Evolutionary conservation across 805 yeast genomes (phyloP).

Genomic region (Schwanniomyces vanrijiae): DNA sequence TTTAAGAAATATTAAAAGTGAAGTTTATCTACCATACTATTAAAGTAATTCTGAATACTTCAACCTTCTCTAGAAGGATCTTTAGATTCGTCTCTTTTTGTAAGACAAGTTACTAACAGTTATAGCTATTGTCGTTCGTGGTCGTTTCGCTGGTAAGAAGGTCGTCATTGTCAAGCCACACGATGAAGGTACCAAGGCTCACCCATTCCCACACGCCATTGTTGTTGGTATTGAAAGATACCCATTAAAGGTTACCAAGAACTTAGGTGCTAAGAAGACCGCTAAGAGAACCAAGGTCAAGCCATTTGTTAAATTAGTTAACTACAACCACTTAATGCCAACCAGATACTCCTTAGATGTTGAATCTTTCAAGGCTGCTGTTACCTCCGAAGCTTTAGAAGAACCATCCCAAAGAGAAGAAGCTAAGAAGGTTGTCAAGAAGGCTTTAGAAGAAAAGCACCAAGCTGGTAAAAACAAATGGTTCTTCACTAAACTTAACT

Average conservation of each 20-base stretch:
- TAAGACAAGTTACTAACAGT: slow-evolving; percentile 31
- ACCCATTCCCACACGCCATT: slow-evolving; percentile 98
- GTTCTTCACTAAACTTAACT: slow-evolving; percentile 98
- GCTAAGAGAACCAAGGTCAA: slow-evolving; percentile 97
- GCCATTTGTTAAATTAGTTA: slow-evolving; percentile 98
- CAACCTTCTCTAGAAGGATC: not conserved
- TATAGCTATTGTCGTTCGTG: slow-evolving; percentile 96
- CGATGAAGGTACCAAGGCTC: slow-evolving; percentile 98
- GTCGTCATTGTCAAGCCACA: slow-evolving; percentile 98
- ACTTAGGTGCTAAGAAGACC: slow-evolving; percentile 92
- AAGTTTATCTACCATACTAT: not conserved
- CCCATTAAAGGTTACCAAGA: slow-evolving; percentile 95
- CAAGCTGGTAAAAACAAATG: slow-evolving; percentile 99
- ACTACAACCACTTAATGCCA: slow-evolving; percentile 99
- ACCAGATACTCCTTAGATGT: slow-evolving; percentile 98
- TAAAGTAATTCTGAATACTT: not conserved
- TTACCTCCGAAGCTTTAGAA: slow-evolving; percentile 89
- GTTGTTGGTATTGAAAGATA: slow-evolving; percentile 99
- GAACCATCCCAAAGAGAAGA: slow-evolving; percentile 99
- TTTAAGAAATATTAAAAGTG: not conserved
- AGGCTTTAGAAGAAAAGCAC: slow-evolving; percentile 99
- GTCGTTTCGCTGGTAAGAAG: slow-evolving; percentile 99
- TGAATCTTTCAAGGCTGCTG: slow-evolving; percentile 88
- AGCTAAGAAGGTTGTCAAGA: slow-evolving; percentile 98
- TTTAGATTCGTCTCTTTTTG: no score